Conservation (phyloP, 768 basidiomycete genomes). For the Gloeophyllum trabeum region DNA sequence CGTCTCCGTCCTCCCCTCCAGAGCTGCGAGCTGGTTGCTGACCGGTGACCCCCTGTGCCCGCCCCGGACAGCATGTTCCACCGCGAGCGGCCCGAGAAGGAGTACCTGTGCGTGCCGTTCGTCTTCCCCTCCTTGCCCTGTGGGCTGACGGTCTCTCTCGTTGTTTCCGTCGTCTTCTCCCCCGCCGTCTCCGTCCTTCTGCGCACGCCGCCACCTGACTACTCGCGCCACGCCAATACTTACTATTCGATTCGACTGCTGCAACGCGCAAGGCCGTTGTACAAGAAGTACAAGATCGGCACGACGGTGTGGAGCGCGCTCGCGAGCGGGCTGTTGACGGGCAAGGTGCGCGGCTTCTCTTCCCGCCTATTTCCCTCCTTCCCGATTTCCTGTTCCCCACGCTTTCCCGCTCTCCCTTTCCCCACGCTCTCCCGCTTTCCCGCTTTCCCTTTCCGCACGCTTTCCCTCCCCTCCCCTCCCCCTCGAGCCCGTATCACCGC, state of each 20-base stretch:
- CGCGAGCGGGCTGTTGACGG: conserved; percentile 42
- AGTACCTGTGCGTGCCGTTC: conserved; percentile 24
- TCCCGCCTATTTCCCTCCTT: neutral
- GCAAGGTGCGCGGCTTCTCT: conserved; percentile 23
- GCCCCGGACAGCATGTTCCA: conserved; percentile 38
- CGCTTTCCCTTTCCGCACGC: no score
- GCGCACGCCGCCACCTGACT: no score
- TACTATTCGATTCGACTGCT: neutral
- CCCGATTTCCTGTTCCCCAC: neutral
- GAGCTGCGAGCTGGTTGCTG: no score
- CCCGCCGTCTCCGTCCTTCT: no score
- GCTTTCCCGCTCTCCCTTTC: no score
- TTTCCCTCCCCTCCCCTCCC: no score
- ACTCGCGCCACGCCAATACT: no score
- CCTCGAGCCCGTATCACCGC: neutral
- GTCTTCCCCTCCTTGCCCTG: no score
- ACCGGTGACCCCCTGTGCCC: no score
- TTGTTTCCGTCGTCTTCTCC: no score
- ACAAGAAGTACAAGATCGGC: conserved; percentile 33
- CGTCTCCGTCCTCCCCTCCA: conserved; percentile 6
- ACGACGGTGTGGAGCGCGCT: conserved; percentile 47
- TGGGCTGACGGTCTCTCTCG: no score
- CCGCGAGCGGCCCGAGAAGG: conserved; percentile 42
- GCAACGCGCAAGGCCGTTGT: conserved; percentile 19
- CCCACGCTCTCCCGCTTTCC: no score